Conservation (phyloP, 2,329 filamentous ascomycete genomes). For the Fusarium tricinctum region DNA sequence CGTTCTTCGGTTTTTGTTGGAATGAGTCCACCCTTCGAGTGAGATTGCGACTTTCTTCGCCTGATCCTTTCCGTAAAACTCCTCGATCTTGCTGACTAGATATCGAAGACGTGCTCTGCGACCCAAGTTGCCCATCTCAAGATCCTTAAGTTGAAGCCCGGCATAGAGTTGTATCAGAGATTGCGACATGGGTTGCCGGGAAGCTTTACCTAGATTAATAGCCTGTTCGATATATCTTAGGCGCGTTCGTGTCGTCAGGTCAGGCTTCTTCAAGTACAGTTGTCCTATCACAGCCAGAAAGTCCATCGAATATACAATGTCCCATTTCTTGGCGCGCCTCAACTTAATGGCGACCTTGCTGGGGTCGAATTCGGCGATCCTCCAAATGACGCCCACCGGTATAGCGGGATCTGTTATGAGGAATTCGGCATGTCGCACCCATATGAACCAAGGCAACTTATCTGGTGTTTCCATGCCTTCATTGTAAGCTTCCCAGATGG, state of each 20-base stretch:
- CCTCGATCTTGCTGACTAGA: constrained; percentile 46
- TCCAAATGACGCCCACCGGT: constrained; percentile 47
- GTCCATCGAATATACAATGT: constrained; percentile 30
- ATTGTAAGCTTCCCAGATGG: constrained; percentile 32
- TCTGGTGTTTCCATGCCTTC: constrained; percentile 1
- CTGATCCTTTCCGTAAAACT: constrained; percentile 49
- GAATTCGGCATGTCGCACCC: constrained; percentile 51
- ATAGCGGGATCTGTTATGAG: constrained; percentile 54
- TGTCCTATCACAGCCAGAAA: constrained; percentile 52
- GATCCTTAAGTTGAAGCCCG: constrained; percentile 51
- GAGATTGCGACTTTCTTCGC: constrained; percentile 28
- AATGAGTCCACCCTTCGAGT: constrained; percentile 45
- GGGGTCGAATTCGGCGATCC: constrained; percentile 46
- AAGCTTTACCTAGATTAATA: constrained; percentile 43
- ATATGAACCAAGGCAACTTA: constrained; percentile 54
- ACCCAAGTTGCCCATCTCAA: constrained; percentile 53
- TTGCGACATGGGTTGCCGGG: constrained; percentile 46
- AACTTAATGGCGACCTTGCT: constrained; percentile 1
- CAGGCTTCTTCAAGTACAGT: constrained; percentile 50
- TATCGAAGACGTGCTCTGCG: constrained; percentile 52
- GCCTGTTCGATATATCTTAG: constrained; percentile 52
- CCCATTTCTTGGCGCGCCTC: constrained; percentile 6
- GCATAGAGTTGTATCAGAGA: constrained; percentile 49
- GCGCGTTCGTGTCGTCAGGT: constrained; percentile 50
- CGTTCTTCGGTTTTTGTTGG: constrained; percentile 21